Base-by-base conservation (phyloP, 768 basidiomycete species). In the Tricholoma furcatifolium region DNA sequence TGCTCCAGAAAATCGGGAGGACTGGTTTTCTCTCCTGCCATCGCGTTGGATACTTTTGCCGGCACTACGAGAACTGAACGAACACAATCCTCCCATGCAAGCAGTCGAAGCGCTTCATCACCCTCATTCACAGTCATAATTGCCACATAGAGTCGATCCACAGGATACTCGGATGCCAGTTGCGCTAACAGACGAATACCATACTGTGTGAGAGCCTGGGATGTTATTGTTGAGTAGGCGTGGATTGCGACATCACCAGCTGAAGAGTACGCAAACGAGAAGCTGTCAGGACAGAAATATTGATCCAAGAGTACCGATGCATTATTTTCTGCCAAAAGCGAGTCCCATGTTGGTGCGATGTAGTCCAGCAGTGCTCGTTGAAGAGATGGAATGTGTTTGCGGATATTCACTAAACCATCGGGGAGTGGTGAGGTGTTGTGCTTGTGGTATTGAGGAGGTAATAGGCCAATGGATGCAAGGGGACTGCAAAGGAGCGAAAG, bases 41-140 rank as follows among this genome's bases (percentile, higher is more conserved):
- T 65, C 2, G 80, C 78, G 69, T 98, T 97, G 20, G 88, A 85
- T 7, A 88, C 82, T 67, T 84, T 92, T n/a, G 74, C 73, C 31
- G 95, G 93, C 7, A 95, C 68, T 14, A 81, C 74, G 45, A 85
- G 74, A 2, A 85, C 48, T 53, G 81, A 78, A 30, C 80, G 81
- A 20, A 94, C 80, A 57, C 78, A 83, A 58, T 93, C 87, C 58
- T 91, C 88, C 94, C 94, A 97, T 41, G 63, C 61, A 18, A 79
- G 60, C 30, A 65, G 69, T 36, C 64, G 65, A 52, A 67, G 68
- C 23, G 57, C 42, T 6, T 6, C 36, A 49, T 39, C 43, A 42
- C 2, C 55, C 58, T 44, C 70, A 15, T 60, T 43, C 27, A 41
- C 52, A 4, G 49, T 57, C 61, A 79, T 83, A 15, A 86, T 62